Conservation (phyloP, 2,329 filamentous ascomycete species). For the Calycina herbarum region DNA sequence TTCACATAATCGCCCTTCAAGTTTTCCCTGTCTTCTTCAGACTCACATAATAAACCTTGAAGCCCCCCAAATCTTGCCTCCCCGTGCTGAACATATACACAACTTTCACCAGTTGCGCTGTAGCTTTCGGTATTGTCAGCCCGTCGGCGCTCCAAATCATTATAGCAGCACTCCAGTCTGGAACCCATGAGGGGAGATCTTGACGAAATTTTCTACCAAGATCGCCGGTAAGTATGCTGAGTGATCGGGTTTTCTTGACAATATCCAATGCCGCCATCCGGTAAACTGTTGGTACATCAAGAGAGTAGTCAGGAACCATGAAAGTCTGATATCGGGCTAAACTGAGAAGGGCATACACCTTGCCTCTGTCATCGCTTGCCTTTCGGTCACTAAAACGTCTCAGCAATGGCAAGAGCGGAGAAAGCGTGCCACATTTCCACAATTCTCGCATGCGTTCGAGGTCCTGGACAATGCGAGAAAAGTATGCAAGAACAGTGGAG, state of each 20-base stretch:
- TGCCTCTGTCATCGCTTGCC: slow-evolving; percentile 24
- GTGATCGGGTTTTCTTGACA: slow-evolving; percentile 7
- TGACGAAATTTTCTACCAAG: slow-evolving; percentile 13
- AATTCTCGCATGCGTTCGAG: slow-evolving; percentile 14
- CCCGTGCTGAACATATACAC: background rate
- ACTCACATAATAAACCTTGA: too few species aligned
- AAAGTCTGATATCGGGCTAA: slow-evolving; percentile 2
- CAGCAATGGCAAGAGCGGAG: slow-evolving; percentile 12
- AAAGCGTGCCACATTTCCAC: background rate
- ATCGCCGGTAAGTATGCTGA: slow-evolving; percentile 14
- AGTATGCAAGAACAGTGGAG: slow-evolving; percentile 10
- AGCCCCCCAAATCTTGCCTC: background rate
- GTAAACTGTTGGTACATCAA: slow-evolving; percentile 10
- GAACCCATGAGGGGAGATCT: slow-evolving; percentile 21
- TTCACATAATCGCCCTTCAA: too few species aligned
- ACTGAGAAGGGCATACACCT: slow-evolving; percentile 20
- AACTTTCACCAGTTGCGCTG: slow-evolving; percentile 8
- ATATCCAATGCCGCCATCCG: slow-evolving; percentile 7
- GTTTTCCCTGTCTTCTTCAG: too few species aligned
- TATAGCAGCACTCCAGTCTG: slow-evolving; percentile 18
- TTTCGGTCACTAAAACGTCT: slow-evolving; percentile 16
- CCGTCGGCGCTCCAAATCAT: slow-evolving; percentile 11
- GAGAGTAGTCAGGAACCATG: slow-evolving; percentile 14
- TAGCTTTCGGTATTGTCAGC: slow-evolving; percentile 11
- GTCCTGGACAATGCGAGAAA: slow-evolving; percentile 17